A percentile compares a stretch with the other conserved stretches of the same genome.
Evolutionary conservation across 2,329 filamentous ascomycete genomes (phyloP).

Genomic region (Sphaerulina vaccinii): DNA sequence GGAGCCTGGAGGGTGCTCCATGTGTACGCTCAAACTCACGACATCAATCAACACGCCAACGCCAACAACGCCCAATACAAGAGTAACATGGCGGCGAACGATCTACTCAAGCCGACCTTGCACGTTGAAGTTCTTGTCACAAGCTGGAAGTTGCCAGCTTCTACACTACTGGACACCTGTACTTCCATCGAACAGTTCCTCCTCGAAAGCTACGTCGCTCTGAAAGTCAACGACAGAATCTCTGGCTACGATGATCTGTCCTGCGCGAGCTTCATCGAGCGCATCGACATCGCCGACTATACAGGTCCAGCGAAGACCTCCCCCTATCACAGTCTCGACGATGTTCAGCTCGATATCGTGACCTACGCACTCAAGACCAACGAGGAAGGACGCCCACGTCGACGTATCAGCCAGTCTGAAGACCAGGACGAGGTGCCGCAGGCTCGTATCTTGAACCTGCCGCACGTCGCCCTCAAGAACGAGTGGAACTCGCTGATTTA

Average conservation of each 20-base stretch:
- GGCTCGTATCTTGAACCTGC: slow-evolving; percentile 39
- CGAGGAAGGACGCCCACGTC: slow-evolving; percentile 28
- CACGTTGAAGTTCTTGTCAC: slow-evolving; percentile 43
- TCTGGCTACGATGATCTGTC: slow-evolving; percentile 27
- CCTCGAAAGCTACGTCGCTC: slow-evolving; percentile 8
- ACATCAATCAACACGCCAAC: too few species aligned
- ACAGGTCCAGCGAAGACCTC: slow-evolving; percentile 30
- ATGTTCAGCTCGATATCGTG: slow-evolving; percentile 45
- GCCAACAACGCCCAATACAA: too few species aligned
- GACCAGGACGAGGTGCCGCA: slow-evolving; percentile 34
- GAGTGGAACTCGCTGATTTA: slow-evolving; percentile 50
- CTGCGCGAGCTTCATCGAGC: slow-evolving; percentile 35
- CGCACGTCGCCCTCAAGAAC: slow-evolving; percentile 42
- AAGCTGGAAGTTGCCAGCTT: slow-evolving; percentile 17
- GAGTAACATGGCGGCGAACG: slow-evolving; percentile 18
- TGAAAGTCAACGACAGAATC: slow-evolving; percentile 22
- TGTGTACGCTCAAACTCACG: too few species aligned
- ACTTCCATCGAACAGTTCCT: slow-evolving; percentile 40
- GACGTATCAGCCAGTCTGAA: slow-evolving; percentile 23
- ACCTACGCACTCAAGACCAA: slow-evolving; percentile 41
- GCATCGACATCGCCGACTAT: slow-evolving; percentile 42
- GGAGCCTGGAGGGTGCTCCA: too few species aligned
- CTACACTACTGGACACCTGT: slow-evolving; percentile 3
- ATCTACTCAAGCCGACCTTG: slow-evolving; percentile 36
- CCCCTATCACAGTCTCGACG: slow-evolving; percentile 32